A percentile compares a stretch with the other conserved stretches of the same genome.
phyloP scores from a whole-genome alignment of 2,329 filamentous ascomycete genomes.

The Septoria petroselini region DNA sequence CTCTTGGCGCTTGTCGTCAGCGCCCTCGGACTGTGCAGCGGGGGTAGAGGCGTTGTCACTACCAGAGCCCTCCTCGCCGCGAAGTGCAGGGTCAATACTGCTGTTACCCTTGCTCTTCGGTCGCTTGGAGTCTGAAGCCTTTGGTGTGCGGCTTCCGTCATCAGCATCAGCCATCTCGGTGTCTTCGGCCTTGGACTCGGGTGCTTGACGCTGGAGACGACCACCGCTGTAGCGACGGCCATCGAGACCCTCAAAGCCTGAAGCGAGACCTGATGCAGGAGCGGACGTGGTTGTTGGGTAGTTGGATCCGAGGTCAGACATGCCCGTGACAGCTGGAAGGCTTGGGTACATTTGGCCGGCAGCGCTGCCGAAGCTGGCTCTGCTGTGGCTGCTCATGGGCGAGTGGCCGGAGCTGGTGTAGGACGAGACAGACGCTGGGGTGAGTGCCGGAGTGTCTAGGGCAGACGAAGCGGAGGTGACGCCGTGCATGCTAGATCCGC shows the following conservation, averaged over 20 bases:
- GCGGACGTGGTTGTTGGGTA: slow-evolving; percentile 66
- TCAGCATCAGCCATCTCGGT: slow-evolving; percentile 43
- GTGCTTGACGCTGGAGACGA: slow-evolving; percentile 55
- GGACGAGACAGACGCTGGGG: slow-evolving; percentile 70
- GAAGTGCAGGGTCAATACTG: slow-evolving; percentile 40
- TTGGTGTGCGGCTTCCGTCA: slow-evolving; percentile 38
- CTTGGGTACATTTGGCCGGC: slow-evolving; percentile 69
- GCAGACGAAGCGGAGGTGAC: slow-evolving; percentile 45
- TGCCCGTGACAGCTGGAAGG: slow-evolving; percentile 67
- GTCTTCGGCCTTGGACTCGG: slow-evolving; percentile 42
- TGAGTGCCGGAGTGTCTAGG: slow-evolving; percentile 69
- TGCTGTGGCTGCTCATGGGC: slow-evolving; percentile 64
- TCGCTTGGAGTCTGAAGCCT: slow-evolving; percentile 30
- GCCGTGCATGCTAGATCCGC: slow-evolving; percentile 39
- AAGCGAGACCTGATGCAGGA: slow-evolving; percentile 66
- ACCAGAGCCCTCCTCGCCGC: slow-evolving; percentile 33
- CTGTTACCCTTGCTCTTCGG: slow-evolving; percentile 36
- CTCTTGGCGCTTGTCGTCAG: slow-evolving; percentile 50
- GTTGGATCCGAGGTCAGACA: slow-evolving; percentile 54
- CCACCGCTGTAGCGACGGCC: slow-evolving; percentile 61
- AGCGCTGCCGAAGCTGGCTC: slow-evolving; percentile 52
- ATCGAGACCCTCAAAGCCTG: slow-evolving; percentile 58
- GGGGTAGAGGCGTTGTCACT: slow-evolving; percentile 32
- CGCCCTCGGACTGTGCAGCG: slow-evolving; percentile 31
- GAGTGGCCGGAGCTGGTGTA: slow-evolving; percentile 72